phyloP scores from a whole-genome alignment of 2,329 filamentous ascomycete genomes.

The Xylariaceae sp. region DNA sequence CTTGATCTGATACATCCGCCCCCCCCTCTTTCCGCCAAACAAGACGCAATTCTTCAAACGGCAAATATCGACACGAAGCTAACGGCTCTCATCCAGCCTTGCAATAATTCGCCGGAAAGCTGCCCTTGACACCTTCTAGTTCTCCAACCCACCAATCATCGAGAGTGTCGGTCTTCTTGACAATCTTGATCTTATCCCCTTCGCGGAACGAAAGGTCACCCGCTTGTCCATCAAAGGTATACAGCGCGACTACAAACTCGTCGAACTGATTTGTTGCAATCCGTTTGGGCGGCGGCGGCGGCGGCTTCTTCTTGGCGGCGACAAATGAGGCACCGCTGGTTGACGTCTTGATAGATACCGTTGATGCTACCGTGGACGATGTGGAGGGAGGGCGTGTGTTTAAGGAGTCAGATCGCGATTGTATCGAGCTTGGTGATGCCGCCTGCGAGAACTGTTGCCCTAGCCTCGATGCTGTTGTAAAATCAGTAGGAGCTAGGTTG shows the following conservation, averaged over 20 bases:
- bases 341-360: conserved; percentile 26
- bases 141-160: conserved; percentile 91
- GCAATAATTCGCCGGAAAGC: conserved; percentile 82
- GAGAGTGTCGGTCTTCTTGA: conserved; percentile 72
- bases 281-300: conserved; percentile 62
- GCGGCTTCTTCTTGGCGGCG: conserved; percentile 66
- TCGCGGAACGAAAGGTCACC: conserved; percentile 72
- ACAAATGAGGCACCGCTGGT: conserved; percentile 22
- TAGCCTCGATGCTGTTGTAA: conserved; percentile 40
- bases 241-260: conserved; percentile 66
- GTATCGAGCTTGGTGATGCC: conserved; percentile 28
- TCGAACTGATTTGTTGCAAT: conserved; percentile 42
- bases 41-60: background rate
- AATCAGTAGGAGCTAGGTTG: conserved; percentile 40
- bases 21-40: background rate
- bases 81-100: conserved; percentile 33
- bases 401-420: conserved; percentile 32
- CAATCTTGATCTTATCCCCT: conserved; percentile 69
- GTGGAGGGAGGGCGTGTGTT: conserved; percentile 24
- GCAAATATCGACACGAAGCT: background rate
- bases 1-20: background rate
- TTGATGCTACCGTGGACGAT: conserved; percentile 27
- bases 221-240: conserved; percentile 65
- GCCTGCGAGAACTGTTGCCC: conserved; percentile 30
- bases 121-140: conserved; percentile 60